Conservation (phyloP, 2,329 filamentous ascomycete genomes). For the Penicillium sp. region DNA sequence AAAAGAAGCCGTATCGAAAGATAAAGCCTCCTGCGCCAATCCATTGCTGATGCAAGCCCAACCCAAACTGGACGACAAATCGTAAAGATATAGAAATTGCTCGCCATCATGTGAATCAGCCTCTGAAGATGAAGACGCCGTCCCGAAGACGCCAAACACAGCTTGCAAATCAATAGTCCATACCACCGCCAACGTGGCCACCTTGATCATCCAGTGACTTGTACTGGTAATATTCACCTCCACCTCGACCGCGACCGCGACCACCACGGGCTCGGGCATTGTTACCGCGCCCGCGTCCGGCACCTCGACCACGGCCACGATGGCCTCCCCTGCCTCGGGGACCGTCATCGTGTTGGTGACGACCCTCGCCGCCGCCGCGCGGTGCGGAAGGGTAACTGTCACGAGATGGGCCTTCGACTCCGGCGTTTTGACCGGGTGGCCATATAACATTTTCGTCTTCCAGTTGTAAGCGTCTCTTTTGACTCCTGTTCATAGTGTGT, state of each 20-base stretch:
- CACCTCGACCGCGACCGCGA: conserved; percentile 48
- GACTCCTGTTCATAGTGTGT: conserved; percentile 51
- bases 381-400: conserved; percentile 28
- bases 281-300: conserved; percentile 39
- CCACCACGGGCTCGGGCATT: conserved; percentile 43
- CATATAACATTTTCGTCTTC: conserved; percentile 51
- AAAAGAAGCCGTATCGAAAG: background rate
- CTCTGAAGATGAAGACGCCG: background rate
- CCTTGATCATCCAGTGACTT: conserved; percentile 62
- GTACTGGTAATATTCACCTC: conserved; percentile 54
- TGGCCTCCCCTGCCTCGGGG: conserved; percentile 33
- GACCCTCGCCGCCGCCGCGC: conserved; percentile 29
- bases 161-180: conserved; percentile 38
- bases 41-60: conserved; percentile 3
- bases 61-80: background rate
- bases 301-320: conserved; percentile 38
- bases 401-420: conserved; percentile 23
- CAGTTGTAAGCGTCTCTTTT: conserved; percentile 58
- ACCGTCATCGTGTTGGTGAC: conserved; percentile 44
- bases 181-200: conserved; percentile 24
- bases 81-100: background rate
- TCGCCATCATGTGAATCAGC: background rate
- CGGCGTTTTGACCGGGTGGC: conserved; percentile 24
- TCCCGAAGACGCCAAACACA: background rate
- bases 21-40: conserved; percentile 1